phyloP scores from a whole-genome alignment of 257 asterid species.

The Nicotiana paniculata region DNA sequence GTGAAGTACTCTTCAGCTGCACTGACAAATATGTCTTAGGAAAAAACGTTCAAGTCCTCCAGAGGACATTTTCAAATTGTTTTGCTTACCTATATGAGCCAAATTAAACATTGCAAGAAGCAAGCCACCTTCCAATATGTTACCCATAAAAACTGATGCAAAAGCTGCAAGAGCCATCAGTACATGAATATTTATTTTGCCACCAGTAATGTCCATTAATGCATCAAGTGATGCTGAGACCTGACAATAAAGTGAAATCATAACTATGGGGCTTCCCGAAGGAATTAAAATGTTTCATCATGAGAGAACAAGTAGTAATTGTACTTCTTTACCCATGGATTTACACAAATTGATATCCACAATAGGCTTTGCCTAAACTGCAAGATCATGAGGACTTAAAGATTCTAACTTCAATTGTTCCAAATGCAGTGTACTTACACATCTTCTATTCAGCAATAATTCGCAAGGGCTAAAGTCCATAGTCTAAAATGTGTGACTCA shows the following conservation, averaged over 20 bases:
- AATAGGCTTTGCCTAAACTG: neutral
- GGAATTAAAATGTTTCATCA: neutral
- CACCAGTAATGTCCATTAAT: constrained; percentile 70
- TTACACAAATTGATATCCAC: neutral
- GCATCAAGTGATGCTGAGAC: constrained; percentile 90
- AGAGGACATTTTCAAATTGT: neutral
- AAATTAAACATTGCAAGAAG: constrained; percentile 94
- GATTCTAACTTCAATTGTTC: neutral
- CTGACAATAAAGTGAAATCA: constrained; percentile 27
- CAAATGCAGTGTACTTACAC: neutral
- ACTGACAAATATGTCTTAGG: constrained; percentile 3
- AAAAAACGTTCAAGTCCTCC: neutral
- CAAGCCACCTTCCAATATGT: constrained; percentile 91
- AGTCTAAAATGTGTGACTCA: neutral
- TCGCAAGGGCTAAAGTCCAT: neutral
- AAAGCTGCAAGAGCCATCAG: constrained; percentile 99
- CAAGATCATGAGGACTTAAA: neutral
- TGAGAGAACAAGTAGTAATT: neutral
- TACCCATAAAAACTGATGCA: constrained; percentile 94
- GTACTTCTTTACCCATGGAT: neutral
- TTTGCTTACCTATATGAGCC: constrained; percentile 65
- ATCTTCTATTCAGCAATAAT: neutral
- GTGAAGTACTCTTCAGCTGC: constrained; percentile 95
- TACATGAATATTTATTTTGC: constrained; percentile 86
- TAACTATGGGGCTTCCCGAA: neutral